Evolutionary conservation across 192 early-diverging fungal genomes (phyloP), one percentile per base, ranked within the genome.

Genomic region (Coemansia aciculifera): DNA sequence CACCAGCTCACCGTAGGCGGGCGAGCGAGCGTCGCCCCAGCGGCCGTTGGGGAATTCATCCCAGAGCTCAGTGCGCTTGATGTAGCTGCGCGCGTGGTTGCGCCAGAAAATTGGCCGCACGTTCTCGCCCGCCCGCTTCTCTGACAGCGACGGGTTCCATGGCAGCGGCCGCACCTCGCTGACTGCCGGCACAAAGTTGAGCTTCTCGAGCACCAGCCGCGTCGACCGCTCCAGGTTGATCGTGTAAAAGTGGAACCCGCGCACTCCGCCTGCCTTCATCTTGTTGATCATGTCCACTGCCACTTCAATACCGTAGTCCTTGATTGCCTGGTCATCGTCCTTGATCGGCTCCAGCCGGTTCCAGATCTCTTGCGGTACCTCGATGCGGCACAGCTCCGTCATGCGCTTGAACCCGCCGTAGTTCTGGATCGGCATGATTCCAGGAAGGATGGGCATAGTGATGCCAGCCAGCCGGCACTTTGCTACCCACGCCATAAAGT

Each of bases 81-180:
- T 91, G 87, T 99, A 98, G 79, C 90, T 92, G 69, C 90, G 88
- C 39, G 92, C 89, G 43, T 95, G 90, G 87, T 99, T 98, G 78
- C 91, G 89, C 97, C 97, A 99, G 67, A 98, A 98, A 73, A 99
- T 99, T 23, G 97, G 97, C 27, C 97, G 93, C 49, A 99, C 97
- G 65, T 90, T 95, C 83, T 99, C 97, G 73, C 92, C 91, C 32
- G 92, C 89, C 52, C 94, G 90, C 82, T 96, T 96, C 72, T 90
- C 85, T 23, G 88, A 89, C 61, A 97, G 86, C 68, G 93, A 93
- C 77, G 83, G 72, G 54, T 81, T 88, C 88, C 88, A 89, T 37
- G 84, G 84, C 75, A 89, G 66, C 23, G 88, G 86, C 56, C 85
- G 85, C 49, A 87, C 67, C 23, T 78, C 85, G 72, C 91, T 89